These are phyloP conservation scores for Roridomyces roridus DNA, from an alignment of 768 basidiomycete species.

Conservation along the genomic window DNA sequence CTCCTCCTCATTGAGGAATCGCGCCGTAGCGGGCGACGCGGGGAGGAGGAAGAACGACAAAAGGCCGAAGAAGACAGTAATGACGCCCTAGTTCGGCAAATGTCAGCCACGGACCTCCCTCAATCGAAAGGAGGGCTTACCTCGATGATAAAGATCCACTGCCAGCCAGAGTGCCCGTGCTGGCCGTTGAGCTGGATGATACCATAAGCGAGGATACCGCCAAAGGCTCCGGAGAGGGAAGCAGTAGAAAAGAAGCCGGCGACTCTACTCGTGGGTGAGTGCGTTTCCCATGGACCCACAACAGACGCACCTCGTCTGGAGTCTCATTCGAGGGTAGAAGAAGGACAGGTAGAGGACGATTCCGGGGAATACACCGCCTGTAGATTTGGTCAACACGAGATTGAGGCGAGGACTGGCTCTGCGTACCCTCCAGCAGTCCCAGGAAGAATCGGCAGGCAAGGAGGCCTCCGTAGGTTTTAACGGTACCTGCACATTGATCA, in stretches of 20 bases:
- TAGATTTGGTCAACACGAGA: no score
- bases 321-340: constrained; percentile 56
- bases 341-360: constrained; percentile 64
- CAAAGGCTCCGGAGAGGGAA: constrained; percentile 70
- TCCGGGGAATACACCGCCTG: constrained; percentile 65
- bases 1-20: constrained; percentile 59
- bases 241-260: constrained; percentile 58
- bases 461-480: constrained; percentile 49
- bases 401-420: no score
- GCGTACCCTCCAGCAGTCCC: constrained; percentile 56
- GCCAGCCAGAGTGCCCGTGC: constrained; percentile 62
- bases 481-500: constrained; percentile 44
- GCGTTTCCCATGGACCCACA: constrained; percentile 30
- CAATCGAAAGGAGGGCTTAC: constrained; percentile 22
- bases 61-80: constrained; percentile 66
- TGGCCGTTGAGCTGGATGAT: constrained; percentile 70
- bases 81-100: no score
- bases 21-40: constrained; percentile 45
- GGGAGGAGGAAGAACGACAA: constrained; percentile 57
- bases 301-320: constrained; percentile 54
- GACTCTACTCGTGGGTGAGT: constrained; percentile 47
- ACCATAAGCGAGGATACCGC: constrained; percentile 69
- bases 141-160: constrained; percentile 68
- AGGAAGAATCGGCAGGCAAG: constrained; percentile 58
- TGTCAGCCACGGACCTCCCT: not conserved